These are phyloP conservation scores for Clonostachys solani DNA, from an alignment of 2,329 filamentous ascomycete species.

Conservation along the genomic window DNA sequence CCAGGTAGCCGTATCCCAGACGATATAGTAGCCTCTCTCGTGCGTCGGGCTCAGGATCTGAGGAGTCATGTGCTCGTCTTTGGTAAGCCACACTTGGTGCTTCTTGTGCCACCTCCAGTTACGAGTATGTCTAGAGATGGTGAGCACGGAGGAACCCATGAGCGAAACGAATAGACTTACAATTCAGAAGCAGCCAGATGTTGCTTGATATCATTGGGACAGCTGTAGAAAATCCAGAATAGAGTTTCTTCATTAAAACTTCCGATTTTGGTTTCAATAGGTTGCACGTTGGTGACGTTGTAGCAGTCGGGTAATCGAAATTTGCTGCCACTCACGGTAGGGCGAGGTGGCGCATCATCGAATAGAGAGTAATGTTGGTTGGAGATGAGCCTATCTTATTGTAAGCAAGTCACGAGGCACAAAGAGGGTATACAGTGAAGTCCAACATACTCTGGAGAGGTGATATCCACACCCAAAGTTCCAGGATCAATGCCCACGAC, in stretches of 20 bases:
- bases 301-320: constrained; percentile 63
- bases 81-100: constrained; percentile 61
- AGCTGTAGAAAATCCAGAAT: constrained; percentile 68
- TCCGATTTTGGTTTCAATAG: constrained; percentile 60
- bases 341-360: constrained; percentile 54
- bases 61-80: constrained; percentile 62
- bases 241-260: constrained; percentile 67
- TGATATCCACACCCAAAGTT: constrained; percentile 53
- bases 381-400: constrained; percentile 43
- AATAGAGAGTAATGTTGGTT: constrained; percentile 58
- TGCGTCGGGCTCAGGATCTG: constrained; percentile 53
- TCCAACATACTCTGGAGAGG: constrained; percentile 48
- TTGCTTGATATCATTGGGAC: constrained; percentile 58
- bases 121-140: constrained; percentile 44
- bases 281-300: constrained; percentile 60
- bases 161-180: constrained; percentile 30
- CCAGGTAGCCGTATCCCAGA: constrained; percentile 62
- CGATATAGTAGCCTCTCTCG: constrained; percentile 63
- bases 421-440: background rate
- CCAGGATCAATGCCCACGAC: constrained; percentile 56
- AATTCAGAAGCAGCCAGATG: constrained; percentile 59
- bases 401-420: background rate
- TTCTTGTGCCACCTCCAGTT: constrained; percentile 70
- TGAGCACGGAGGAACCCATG: constrained; percentile 1
- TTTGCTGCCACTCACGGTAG: constrained; percentile 43